These are phyloP conservation scores for Alternaria sp. DNA, from an alignment of 2,329 filamentous ascomycete species.

Conservation along the genomic window DNA sequence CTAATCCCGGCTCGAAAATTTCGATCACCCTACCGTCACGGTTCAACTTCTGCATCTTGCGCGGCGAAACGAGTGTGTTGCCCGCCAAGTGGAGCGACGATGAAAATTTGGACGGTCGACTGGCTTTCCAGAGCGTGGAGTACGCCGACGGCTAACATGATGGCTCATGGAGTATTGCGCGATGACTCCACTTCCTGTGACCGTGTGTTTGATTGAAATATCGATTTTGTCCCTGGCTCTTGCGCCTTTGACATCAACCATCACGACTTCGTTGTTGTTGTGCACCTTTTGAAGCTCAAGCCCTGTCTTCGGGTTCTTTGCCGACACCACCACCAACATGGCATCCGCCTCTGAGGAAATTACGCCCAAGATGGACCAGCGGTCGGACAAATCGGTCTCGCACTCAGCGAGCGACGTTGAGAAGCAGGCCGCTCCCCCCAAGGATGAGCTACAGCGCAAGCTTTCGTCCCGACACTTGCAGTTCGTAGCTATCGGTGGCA, in stretches of 20 bases:
- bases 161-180: slow-evolving; percentile 23
- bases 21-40: slow-evolving; percentile 33
- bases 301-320: slow-evolving; percentile 17
- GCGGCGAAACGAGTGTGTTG: slow-evolving; percentile 24
- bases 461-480: slow-evolving; percentile 50
- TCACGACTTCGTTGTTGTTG: slow-evolving; percentile 21
- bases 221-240: slow-evolving; percentile 20
- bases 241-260: slow-evolving; percentile 25
- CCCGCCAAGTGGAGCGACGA: slow-evolving; percentile 41
- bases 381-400: slow-evolving; percentile 42
- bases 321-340: slow-evolving; percentile 27
- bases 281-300: slow-evolving; percentile 18
- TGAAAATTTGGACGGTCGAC: slow-evolving; percentile 43
- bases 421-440: slow-evolving; percentile 41
- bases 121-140: slow-evolving; percentile 37
- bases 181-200: slow-evolving; percentile 27
- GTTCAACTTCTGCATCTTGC: slow-evolving; percentile 26
- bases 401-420: slow-evolving; percentile 46
- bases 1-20: slow-evolving; percentile 33
- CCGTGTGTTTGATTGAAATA: slow-evolving; percentile 34
- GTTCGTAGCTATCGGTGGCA: slow-evolving; percentile 52
- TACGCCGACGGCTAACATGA: slow-evolving; percentile 34
- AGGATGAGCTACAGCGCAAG: slow-evolving; percentile 46
- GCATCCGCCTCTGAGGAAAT: slow-evolving; percentile 34
- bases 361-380: slow-evolving; percentile 38